Evolutionary conservation across 768 basidiomycete species (phyloP), one percentile per base, ranked within the genome.

Genomic region (Lactifluus volemus): DNA sequence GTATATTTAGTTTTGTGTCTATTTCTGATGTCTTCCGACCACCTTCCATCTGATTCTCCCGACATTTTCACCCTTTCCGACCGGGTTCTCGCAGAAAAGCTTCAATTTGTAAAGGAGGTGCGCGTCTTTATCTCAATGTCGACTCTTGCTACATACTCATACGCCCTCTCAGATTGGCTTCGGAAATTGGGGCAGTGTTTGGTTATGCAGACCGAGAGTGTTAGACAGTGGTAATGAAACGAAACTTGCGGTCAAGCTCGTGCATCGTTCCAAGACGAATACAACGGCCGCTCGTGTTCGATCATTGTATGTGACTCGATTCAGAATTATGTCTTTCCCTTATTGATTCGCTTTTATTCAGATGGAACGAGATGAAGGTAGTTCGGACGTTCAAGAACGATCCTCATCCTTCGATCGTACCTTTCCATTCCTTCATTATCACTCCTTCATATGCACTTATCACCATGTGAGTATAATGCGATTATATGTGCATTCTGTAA

Each of bases 341-440:
- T 53, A 57, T 42, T 48, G 49, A 55, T 4, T 15, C 48, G 38
- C 12, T n/a, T 14, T 32, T 36, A 29, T 32, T 41, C 65, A 92
- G 90, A 76, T 93, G 94, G 94, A 95, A 94, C 70, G 94, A 98
- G 77, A 95, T 95, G 93, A 96, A 96, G 80, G 88, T 95, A 67
- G 85, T 98, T 61, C 81, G 89, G 67, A 77, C 84, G 11, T 84
- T 98, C 72, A 89, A 88, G 75, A 75, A 84, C 49, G 87, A 92
- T 67, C 84, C 86, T 9, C 96, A 98, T 70, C 94, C 93, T 0
- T 89, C 90, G 63, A 88, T 98, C 73, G 89, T 98, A 63, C 83
- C 84, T 11, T 98, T 98, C 74, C 86, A 94, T 68, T 88, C 89
- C 4, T 98, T 98, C 78, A 87, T 96, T 70, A 90, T 95, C 66